Evolutionary conservation across 495 filamentous ascomycete genomes (phyloP).

Genomic region (Trichocladium antarcticum): DNA sequence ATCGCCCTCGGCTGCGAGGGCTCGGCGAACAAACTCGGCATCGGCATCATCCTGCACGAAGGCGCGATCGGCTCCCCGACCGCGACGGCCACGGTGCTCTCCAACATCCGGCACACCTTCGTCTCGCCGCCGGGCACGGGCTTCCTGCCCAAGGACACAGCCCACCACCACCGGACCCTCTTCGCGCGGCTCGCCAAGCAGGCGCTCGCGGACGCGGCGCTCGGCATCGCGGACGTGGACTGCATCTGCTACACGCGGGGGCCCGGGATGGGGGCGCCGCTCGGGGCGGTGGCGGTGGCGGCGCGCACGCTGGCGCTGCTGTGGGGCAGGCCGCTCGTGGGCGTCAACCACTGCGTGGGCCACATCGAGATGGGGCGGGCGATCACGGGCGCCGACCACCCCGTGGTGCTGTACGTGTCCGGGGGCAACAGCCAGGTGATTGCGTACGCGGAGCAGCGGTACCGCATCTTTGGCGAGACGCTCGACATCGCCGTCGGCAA

Average conservation of each 20-base stretch:
- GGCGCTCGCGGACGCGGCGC: conserved; percentile 57
- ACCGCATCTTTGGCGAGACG: conserved; percentile 95
- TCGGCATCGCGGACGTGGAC: conserved; percentile 55
- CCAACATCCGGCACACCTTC: conserved; percentile 92
- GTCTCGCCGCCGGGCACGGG: conserved; percentile 83
- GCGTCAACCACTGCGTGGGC: conserved; percentile 95
- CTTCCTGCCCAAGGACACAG: conserved; percentile 94
- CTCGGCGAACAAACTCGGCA: conserved; percentile 93
- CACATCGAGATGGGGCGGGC: conserved; percentile 97
- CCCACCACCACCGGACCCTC: conserved; percentile 78
- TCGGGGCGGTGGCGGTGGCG: conserved; percentile 78
- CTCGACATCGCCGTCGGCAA: conserved; percentile 97
- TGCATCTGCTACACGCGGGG: conserved; percentile 95
- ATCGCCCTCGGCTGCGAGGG: conserved; percentile 92
- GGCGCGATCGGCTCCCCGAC: conserved; percentile 24
- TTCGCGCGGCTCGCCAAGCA: conserved; percentile 68
- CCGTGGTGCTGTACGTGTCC: conserved; percentile 89
- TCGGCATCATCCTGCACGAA: conserved; percentile 83
- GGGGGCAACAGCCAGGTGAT: conserved; percentile 98
- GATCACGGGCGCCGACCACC: conserved; percentile 85
- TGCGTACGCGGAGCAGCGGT: conserved; percentile 84
- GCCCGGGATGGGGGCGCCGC: conserved; percentile 90
- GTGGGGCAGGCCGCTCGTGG: conserved; percentile 79
- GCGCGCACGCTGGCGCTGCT: conserved; percentile 73
- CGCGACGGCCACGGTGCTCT: conserved; percentile 61